These are phyloP conservation scores for Diaporthe longicolla DNA, from an alignment of 2,329 filamentous ascomycete genomes.

Conservation along the genomic window DNA sequence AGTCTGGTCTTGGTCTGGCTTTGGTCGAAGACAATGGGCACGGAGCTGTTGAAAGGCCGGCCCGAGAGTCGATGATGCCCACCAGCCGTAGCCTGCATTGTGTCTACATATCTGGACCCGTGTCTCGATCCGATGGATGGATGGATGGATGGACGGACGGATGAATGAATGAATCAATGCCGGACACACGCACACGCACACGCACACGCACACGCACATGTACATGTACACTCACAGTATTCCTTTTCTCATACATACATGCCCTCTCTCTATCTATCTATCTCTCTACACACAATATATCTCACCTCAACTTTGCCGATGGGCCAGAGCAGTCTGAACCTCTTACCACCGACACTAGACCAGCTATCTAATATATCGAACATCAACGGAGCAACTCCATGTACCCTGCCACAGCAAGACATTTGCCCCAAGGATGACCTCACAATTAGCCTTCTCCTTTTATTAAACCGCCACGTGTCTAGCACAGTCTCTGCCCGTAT, in stretches of 20 bases:
- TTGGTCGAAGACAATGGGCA: conserved; percentile 13
- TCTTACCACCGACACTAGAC: conserved; percentile 14
- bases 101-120: not conserved
- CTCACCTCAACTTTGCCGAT: too few relatives aligned
- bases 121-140: not conserved
- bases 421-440: conserved; percentile 16
- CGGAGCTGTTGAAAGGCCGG: conserved; percentile 26
- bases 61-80: conserved; percentile 25
- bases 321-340: conserved; percentile 25
- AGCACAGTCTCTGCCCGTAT: conserved; percentile 22
- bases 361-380: not conserved
- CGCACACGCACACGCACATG: too few relatives aligned
- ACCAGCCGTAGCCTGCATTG: conserved; percentile 15
- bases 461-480: conserved; percentile 29
- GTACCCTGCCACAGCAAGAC: not conserved
- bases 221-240: not conserved
- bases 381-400: not conserved
- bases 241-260: too few relatives aligned
- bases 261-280: too few relatives aligned
- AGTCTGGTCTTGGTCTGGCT: too few relatives aligned
- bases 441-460: conserved; percentile 12
- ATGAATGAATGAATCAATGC: not conserved
- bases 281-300: too few relatives aligned
- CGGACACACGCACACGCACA: not conserved
- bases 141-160: too few relatives aligned